phyloP scores from a whole-genome alignment of 768 basidiomycete species.

The Trametopsis cervina region DNA sequence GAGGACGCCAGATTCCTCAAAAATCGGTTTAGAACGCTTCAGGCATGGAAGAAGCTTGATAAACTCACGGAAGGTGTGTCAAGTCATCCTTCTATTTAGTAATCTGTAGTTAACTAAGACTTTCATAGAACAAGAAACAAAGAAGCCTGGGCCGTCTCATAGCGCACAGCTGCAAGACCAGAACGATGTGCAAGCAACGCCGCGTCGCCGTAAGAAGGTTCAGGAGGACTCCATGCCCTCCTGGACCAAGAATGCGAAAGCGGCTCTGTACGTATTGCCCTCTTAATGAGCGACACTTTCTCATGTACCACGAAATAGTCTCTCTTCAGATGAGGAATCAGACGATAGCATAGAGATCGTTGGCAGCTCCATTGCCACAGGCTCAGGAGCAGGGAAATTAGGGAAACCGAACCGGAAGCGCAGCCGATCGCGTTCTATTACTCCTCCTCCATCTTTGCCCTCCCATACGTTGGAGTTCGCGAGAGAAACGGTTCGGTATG shows the following conservation, averaged over 20 bases:
- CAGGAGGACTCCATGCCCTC: constrained; percentile 3
- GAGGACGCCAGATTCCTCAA: constrained; percentile 67
- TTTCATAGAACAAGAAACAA: background rate
- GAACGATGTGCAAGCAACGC: background rate
- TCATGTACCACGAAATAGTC: constrained; percentile 7
- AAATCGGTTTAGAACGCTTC: constrained; percentile 49
- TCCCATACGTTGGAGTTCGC: constrained; percentile 48
- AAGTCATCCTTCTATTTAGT: background rate
- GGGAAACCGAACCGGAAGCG: constrained; percentile 30
- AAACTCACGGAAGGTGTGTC: constrained; percentile 48
- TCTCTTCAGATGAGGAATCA: constrained; percentile 40
- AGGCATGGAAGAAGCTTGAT: constrained; percentile 55
- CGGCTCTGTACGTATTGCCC: constrained; percentile 8
- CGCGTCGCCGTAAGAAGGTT: constrained; percentile 5
- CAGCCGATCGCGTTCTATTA: constrained; percentile 66
- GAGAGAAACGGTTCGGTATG: constrained; percentile 53
- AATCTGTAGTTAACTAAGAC: background rate
- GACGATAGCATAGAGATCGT: constrained; percentile 32
- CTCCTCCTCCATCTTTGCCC: constrained; percentile 64
- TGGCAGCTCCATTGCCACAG: constrained; percentile 14
- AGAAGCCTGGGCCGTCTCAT: background rate
- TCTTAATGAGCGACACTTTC: background rate
- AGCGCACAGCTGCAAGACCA: constrained; percentile 4
- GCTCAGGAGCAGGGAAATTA: background rate
- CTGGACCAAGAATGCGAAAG: constrained; percentile 11